phyloP scores from a whole-genome alignment of 306 rosid species.

The Glycine tomentella region DNA sequence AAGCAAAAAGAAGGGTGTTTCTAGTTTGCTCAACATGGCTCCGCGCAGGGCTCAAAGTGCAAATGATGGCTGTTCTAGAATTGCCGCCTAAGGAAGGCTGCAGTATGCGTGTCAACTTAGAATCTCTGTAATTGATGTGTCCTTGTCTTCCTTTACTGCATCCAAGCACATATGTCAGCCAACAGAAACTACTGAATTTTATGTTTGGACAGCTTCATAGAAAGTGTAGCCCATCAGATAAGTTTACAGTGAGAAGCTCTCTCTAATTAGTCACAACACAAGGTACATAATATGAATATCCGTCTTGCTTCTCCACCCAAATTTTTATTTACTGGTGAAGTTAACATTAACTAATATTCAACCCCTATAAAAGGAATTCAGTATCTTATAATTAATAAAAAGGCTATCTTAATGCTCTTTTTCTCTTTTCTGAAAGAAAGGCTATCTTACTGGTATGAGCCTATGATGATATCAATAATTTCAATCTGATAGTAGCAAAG shows the following conservation, averaged over 20 bases:
- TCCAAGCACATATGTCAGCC: conserved; percentile 42
- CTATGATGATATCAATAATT: background rate
- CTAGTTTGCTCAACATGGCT: conserved; percentile 92
- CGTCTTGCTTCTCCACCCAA: background rate
- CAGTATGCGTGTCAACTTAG: conserved; percentile 89
- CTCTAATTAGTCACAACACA: background rate
- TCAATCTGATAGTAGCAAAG: background rate
- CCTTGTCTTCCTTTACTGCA: conserved; percentile 87
- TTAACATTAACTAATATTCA: background rate
- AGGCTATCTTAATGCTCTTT: background rate
- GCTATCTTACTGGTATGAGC: background rate
- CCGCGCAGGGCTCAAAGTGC: conserved; percentile 91
- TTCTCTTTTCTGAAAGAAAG: background rate
- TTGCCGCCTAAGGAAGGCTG: conserved; percentile 95
- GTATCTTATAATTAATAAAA: background rate
- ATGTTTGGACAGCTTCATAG: background rate
- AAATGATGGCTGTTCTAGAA: conserved; percentile 93
- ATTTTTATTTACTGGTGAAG: background rate
- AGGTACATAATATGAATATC: background rate
- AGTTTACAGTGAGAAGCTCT: background rate
- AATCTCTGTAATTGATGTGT: conserved; percentile 92
- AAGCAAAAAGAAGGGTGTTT: conserved; percentile 93
- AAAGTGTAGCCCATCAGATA: background rate
- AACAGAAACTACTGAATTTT: conserved; percentile 18
- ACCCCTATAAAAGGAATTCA: conserved; percentile 6